Conservation (phyloP, 768 basidiomycete genomes). For the Phaffia australis region DNA sequence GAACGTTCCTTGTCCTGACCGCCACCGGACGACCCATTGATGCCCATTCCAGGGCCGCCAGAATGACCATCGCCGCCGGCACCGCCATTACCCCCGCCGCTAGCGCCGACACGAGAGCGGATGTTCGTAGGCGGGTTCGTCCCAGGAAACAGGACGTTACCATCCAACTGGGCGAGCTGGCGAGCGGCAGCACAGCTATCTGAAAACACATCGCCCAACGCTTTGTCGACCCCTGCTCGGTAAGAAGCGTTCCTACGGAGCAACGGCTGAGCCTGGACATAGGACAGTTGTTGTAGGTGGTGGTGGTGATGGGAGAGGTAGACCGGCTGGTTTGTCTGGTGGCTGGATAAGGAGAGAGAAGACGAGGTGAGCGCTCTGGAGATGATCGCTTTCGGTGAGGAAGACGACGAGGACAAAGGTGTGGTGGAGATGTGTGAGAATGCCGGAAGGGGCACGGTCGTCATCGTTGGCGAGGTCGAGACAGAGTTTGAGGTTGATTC, state of each 20-base stretch:
- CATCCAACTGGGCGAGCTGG: constrained; percentile 17
- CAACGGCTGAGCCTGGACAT: no score
- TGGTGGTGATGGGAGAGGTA: not conserved
- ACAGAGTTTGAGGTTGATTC: no score
- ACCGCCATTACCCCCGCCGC: not conserved
- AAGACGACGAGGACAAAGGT: not conserved
- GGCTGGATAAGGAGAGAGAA: not conserved
- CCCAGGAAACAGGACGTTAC: not conserved
- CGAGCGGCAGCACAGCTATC: constrained; percentile 23
- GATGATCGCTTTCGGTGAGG: not conserved
- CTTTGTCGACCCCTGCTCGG: constrained; percentile 18
- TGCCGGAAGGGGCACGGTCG: constrained; percentile 4
- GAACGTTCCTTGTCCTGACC: no score
- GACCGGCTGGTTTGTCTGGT: not conserved
- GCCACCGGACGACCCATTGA: no score
- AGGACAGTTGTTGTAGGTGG: not conserved
- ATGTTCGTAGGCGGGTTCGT: not conserved
- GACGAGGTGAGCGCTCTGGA: not conserved
- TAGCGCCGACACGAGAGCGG: constrained; percentile 10
- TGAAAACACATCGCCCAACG: constrained; percentile 20
- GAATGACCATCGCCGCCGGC: no score
- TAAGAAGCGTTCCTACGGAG: constrained; percentile 13
- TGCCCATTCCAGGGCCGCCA: no score
- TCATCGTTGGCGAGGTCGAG: no score
- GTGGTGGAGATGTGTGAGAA: not conserved